A percentile compares a stretch with the other conserved stretches of the same genome.
These are phyloP conservation scores for Aspergillus hancockii DNA, from an alignment of 495 filamentous ascomycete species.

Conservation along the genomic window DNA sequence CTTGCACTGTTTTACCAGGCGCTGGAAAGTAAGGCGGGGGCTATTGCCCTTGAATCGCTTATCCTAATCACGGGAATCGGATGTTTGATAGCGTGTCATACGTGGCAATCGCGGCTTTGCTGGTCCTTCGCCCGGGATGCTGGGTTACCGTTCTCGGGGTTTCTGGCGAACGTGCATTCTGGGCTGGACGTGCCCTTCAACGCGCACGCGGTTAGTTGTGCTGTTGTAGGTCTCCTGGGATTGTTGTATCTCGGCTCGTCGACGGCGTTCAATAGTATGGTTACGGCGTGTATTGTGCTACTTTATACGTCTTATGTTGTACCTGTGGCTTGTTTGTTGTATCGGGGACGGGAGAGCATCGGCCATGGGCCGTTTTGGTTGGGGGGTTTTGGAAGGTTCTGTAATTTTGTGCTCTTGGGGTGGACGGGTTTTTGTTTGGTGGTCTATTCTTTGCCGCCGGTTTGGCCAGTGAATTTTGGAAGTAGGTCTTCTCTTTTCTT, in stretches of 20 bases:
- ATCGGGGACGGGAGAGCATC: slow-evolving; percentile 47
- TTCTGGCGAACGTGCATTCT: slow-evolving; percentile 20
- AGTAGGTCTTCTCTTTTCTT: slow-evolving; percentile 8
- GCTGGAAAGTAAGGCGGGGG: slow-evolving; percentile 23
- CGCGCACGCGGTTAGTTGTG: slow-evolving; percentile 47
- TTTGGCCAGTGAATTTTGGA: slow-evolving; percentile 33
- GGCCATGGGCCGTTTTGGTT: slow-evolving; percentile 53
- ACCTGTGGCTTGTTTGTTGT: slow-evolving; percentile 45
- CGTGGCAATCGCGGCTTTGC: slow-evolving; percentile 38
- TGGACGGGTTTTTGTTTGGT: slow-evolving; percentile 51
- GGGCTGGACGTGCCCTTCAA: slow-evolving; percentile 27
- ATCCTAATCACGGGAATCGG: slow-evolving; percentile 26
- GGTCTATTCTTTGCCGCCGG: slow-evolving; percentile 52
- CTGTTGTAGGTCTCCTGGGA: slow-evolving; percentile 48
- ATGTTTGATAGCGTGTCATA: slow-evolving; percentile 37
- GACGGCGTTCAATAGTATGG: slow-evolving; percentile 51
- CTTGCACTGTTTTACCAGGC: slow-evolving; percentile 30
- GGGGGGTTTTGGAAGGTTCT: slow-evolving; percentile 36
- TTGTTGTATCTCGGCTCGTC: slow-evolving; percentile 51
- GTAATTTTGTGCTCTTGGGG: slow-evolving; percentile 40
- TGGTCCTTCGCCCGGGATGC: slow-evolving; percentile 44
- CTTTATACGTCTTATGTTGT: slow-evolving; percentile 52
- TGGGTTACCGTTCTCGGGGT: slow-evolving; percentile 22
- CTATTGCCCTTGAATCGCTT: slow-evolving; percentile 27
- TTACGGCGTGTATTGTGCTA: slow-evolving; percentile 50